These are phyloP conservation scores for Termitomyces sp. DNA, from an alignment of 768 basidiomycete species.

Conservation along the genomic window DNA sequence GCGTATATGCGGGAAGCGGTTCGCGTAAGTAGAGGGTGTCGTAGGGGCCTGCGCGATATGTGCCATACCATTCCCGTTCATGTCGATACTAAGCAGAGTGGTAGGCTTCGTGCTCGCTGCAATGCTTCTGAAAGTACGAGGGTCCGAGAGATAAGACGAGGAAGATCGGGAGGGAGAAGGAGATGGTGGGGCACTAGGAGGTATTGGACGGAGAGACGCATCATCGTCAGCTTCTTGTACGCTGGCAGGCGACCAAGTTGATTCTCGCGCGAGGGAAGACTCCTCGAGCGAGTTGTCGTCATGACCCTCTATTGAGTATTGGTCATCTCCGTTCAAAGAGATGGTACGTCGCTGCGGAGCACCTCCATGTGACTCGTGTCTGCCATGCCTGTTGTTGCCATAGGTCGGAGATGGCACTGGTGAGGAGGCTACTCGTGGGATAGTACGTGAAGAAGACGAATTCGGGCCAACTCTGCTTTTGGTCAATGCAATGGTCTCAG, in stretches of 20 bases:
- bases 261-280: slow-evolving; percentile 65
- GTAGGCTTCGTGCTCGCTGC: slow-evolving; percentile 93
- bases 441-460: slow-evolving; percentile 23
- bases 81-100: slow-evolving; percentile 85
- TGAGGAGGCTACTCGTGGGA: slow-evolving; percentile 38
- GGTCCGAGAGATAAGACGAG: slow-evolving; percentile 77
- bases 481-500: slow-evolving; percentile 24
- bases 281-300: slow-evolving; percentile 42
- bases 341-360: slow-evolving; percentile 47
- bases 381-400: slow-evolving; percentile 22
- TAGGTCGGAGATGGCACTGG: slow-evolving; percentile 30
- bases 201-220: slow-evolving; percentile 85
- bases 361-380: slow-evolving; percentile 23
- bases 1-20: slow-evolving; percentile 58
- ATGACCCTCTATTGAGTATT: slow-evolving; percentile 36
- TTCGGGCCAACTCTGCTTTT: slow-evolving; percentile 24
- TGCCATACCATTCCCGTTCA: slow-evolving; percentile 75
- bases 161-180: slow-evolving; percentile 83
- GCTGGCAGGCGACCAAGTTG: slow-evolving; percentile 75
- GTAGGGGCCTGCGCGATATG: slow-evolving; percentile 86
- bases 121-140: slow-evolving; percentile 77
- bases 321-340: slow-evolving; percentile 59
- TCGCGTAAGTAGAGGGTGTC: slow-evolving; percentile 47
- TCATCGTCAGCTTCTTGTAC: slow-evolving; percentile 88
- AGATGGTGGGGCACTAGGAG: slow-evolving; percentile 83